Evolutionary conservation across 495 filamentous ascomycete species (phyloP), one percentile per base, ranked within the genome.

Genomic region (Extremus antarcticus): DNA sequence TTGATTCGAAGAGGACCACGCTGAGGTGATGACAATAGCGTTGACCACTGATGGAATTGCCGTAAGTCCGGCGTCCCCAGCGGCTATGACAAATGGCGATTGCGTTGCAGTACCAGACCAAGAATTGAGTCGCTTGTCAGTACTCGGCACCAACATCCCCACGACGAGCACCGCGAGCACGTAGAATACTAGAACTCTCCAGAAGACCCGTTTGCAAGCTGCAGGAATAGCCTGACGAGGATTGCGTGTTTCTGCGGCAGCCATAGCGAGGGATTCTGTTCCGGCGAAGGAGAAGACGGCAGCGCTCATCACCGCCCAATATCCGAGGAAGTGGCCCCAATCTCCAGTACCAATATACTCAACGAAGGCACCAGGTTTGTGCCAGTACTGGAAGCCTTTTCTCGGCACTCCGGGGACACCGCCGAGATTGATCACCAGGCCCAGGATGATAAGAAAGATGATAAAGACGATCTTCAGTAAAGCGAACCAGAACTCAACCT

Each of bases 111-210:
- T 77, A 15, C 71, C 70, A 7, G 63, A 63, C 40, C 77, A 70
- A 55, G 70, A 55, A 15, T 71, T 71, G n/a, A 68, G 50, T 16
- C n/a, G 16, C n/a, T 51, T n/a, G 49, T 66, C 61, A 47, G 60
- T 57, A 21, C 57, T 65, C 0, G 66, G 62, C 17, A 77, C 73
- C 43, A 77, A 72, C 3, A 82, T 75, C 51, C 79, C 79, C 57
- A 81, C 80, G 1, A 73, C 73, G 24, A 82, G 66, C 1, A 74
- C 73, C 16, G 70, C 77, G 21, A 81, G 50, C 25, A 71, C 56
- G 68, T 94, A 94, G 75, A 95, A 92, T 72, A 94, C 78, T 50
- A 83, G 65, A 64, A 95, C 86, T 50, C 89, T 84, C 75, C 85
- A 89, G 68, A 94, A 90, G 54, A 88, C 86, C 52, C 87, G 80